Conservation (phyloP, 108 stramenopile genomes). For the Skeletonema costatum region DNA sequence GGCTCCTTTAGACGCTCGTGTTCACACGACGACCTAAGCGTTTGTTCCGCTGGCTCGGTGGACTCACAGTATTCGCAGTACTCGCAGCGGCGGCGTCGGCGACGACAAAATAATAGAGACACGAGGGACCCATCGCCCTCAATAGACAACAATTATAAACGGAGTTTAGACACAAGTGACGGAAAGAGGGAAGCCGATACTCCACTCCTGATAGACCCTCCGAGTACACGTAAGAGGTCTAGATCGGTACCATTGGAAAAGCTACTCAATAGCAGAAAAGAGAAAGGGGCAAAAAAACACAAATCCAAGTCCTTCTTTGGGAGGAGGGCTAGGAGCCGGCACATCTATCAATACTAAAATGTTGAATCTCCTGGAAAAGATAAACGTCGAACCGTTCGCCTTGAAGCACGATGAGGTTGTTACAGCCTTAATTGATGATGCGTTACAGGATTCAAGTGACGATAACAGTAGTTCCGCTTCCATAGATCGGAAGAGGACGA, state of each 20-base stretch:
- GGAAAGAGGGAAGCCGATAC: neutral
- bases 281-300: neutral
- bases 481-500: neutral
- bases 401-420: slow-evolving; percentile 40
- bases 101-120: neutral
- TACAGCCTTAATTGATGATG: slow-evolving; percentile 38
- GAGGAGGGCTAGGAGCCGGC: neutral
- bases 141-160: neutral
- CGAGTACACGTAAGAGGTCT: neutral
- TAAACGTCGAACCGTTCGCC: slow-evolving; percentile 16
- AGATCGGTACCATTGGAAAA: slow-evolving; percentile 17
- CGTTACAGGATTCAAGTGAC: slow-evolving; percentile 8
- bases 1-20: neutral
- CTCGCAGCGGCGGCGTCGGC: neutral
- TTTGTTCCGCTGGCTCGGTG: neutral
- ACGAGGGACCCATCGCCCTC: neutral
- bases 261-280: slow-evolving; percentile 1
- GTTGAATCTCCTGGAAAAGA: neutral
- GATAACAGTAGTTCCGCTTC: neutral
- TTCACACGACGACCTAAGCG: neutral
- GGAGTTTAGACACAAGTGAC: neutral
- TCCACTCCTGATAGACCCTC: neutral
- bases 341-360: neutral
- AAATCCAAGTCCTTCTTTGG: neutral
- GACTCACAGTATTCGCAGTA: neutral